phyloP scores from a whole-genome alignment of 202 grass and related monocot genomes.

The Bolboschoenoplectus hybrid region DNA sequence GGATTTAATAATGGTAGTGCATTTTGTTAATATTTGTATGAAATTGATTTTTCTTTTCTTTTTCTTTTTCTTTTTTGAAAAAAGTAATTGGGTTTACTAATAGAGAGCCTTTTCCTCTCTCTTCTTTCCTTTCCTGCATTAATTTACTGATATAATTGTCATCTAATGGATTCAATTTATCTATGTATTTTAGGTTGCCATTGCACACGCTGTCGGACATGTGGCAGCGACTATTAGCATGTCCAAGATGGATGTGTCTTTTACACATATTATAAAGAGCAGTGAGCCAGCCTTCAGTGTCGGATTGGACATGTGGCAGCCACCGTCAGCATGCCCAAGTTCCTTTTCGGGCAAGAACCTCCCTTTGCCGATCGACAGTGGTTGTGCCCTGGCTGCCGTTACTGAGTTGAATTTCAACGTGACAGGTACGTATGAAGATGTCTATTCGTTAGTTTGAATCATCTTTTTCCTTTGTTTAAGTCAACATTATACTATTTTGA shows the following conservation, averaged over 20 bases:
- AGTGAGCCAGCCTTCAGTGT: conserved; percentile 81
- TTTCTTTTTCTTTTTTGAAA: background rate
- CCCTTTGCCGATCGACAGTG: too few relatives aligned
- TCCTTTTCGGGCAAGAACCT: conserved; percentile 4
- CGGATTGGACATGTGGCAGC: conserved; percentile 75
- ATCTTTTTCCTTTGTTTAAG: background rate
- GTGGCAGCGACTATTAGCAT: conserved; percentile 90
- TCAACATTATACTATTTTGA: background rate
- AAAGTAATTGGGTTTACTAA: background rate
- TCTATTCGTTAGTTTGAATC: background rate
- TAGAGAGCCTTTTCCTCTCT: background rate
- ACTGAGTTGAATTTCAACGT: conserved; percentile 43
- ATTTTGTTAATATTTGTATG: background rate
- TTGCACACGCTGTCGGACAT: conserved; percentile 86
- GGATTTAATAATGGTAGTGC: background rate
- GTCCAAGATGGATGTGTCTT: conserved; percentile 84
- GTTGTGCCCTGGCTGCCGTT: too few relatives aligned
- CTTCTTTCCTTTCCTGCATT: background rate
- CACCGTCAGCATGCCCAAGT: conserved; percentile 88
- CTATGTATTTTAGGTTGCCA: conserved; percentile 56
- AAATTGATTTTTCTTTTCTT: background rate
- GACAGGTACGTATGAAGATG: conserved; percentile 53
- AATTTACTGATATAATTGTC: too few relatives aligned
- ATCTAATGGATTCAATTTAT: too few relatives aligned
- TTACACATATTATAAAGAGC: conserved; percentile 95